Evolutionary conservation across 495 filamentous ascomycete species (phyloP).

Genomic region (Corynascus novoguineensis): DNA sequence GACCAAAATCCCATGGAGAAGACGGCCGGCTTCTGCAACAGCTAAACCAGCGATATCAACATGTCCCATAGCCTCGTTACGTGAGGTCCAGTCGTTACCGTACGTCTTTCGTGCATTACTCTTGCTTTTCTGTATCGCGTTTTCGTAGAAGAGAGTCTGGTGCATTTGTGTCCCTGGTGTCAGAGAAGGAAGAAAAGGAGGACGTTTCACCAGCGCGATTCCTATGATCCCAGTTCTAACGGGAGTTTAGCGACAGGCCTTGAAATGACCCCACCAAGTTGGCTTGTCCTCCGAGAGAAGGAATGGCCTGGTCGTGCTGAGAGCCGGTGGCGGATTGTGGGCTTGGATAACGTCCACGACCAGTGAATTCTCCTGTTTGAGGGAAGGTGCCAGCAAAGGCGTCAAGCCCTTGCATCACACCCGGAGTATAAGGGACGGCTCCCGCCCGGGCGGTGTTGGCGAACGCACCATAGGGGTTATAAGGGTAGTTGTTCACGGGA

Average conservation of each 20-base stretch:
- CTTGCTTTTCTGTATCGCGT: constrained; percentile 18
- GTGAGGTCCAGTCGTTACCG: constrained; percentile 19
- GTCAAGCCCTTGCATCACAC: constrained; percentile 40
- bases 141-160: constrained; percentile 19
- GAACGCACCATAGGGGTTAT: constrained; percentile 44
- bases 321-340: constrained; percentile 27
- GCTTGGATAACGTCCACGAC: constrained; percentile 41
- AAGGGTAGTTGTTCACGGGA: constrained; percentile 33
- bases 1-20: constrained; percentile 26
- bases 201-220: background rate
- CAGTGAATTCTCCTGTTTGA: constrained; percentile 38
- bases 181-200: constrained; percentile 11
- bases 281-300: constrained; percentile 32
- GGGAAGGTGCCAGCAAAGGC: constrained; percentile 39
- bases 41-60: constrained; percentile 21
- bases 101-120: constrained; percentile 21
- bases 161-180: constrained; percentile 13
- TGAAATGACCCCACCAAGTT: constrained; percentile 49
- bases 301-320: constrained; percentile 36
- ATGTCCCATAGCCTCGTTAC: constrained; percentile 28
- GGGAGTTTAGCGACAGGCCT: constrained; percentile 48
- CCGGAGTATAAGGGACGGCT: constrained; percentile 29
- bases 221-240: constrained; percentile 25
- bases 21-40: constrained; percentile 6
- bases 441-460: constrained; percentile 34